These are phyloP conservation scores for Dalbergia cochinchinensis DNA, from an alignment of 306 rosid species.

Conservation along the genomic window DNA sequence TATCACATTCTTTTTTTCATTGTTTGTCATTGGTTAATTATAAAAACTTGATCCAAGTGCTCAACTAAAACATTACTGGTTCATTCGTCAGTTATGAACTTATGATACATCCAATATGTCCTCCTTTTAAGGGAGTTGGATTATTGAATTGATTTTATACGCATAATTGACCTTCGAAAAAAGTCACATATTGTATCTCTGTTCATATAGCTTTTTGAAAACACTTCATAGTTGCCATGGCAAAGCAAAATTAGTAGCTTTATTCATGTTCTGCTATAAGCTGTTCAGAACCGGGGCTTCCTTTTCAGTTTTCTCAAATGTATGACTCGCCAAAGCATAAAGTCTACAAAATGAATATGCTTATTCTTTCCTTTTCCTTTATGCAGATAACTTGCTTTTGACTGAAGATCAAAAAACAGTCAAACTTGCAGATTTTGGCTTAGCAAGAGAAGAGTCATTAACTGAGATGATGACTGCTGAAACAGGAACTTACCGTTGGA, in stretches of 20 bases:
- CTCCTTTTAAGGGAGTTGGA: background rate
- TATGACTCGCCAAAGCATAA: slow-evolving; percentile 2
- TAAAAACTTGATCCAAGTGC: slow-evolving; percentile 14
- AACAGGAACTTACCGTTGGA: slow-evolving; percentile 98
- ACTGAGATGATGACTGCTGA: slow-evolving; percentile 99
- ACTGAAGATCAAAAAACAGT: slow-evolving; percentile 83
- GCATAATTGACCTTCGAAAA: background rate
- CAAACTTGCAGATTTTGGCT: slow-evolving; percentile 94
- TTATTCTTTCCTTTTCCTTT: slow-evolving; percentile 30
- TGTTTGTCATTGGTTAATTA: background rate
- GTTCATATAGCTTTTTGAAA: background rate
- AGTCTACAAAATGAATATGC: slow-evolving; percentile 37
- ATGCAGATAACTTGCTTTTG: slow-evolving; percentile 87
- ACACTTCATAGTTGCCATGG: slow-evolving; percentile 10
- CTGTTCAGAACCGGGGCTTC: no score
- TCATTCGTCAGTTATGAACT: background rate
- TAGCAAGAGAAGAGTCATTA: slow-evolving; percentile 93
- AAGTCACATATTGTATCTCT: background rate
- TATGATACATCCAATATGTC: background rate
- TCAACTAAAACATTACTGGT: background rate
- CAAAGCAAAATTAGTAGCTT: slow-evolving; percentile 15
- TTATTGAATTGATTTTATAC: background rate
- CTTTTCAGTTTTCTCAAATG: background rate
- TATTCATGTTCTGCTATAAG: background rate
- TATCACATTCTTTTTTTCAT: background rate